phyloP scores from a whole-genome alignment of 176 grass and related monocot species.

The Cenchrus fungigraminus region DNA sequence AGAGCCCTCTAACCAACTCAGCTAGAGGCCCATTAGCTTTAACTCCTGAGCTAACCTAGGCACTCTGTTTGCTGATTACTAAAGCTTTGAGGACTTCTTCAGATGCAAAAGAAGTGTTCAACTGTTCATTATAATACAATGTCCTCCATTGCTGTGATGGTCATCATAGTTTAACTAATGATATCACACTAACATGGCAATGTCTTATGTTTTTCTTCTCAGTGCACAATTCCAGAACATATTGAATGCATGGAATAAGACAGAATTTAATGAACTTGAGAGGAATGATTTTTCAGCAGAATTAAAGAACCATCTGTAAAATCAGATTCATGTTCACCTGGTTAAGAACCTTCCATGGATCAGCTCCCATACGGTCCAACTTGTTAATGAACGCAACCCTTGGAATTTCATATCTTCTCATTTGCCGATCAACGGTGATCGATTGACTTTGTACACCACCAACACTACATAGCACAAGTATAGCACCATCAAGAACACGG shows the following conservation, averaged over 20 bases:
- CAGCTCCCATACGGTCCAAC: conserved; percentile 95
- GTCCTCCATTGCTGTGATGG: background rate
- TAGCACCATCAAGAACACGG: conserved; percentile 96
- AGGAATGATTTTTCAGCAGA: background rate
- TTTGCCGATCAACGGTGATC: conserved; percentile 97
- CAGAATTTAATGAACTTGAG: background rate
- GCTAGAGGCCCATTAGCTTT: background rate
- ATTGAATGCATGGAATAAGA: background rate
- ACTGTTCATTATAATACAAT: background rate
- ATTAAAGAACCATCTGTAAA: conserved; percentile 11
- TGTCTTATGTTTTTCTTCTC: background rate
- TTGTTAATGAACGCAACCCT: conserved; percentile 98
- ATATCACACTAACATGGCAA: background rate
- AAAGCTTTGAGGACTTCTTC: background rate
- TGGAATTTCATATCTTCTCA: conserved; percentile 95
- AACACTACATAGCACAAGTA: conserved; percentile 98
- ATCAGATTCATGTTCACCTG: conserved; percentile 60
- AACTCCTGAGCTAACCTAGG: background rate
- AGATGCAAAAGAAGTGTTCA: background rate
- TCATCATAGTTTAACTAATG: conserved; percentile 16
- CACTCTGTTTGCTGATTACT: conserved; percentile 14
- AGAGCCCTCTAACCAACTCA: too few relatives aligned
- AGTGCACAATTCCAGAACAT: background rate
- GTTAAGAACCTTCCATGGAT: conserved; percentile 97
- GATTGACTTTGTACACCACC: conserved; percentile 99